Evolutionary conservation across 2,329 filamentous ascomycete species (phyloP).

Genomic region (Fusarium dlaminii): DNA sequence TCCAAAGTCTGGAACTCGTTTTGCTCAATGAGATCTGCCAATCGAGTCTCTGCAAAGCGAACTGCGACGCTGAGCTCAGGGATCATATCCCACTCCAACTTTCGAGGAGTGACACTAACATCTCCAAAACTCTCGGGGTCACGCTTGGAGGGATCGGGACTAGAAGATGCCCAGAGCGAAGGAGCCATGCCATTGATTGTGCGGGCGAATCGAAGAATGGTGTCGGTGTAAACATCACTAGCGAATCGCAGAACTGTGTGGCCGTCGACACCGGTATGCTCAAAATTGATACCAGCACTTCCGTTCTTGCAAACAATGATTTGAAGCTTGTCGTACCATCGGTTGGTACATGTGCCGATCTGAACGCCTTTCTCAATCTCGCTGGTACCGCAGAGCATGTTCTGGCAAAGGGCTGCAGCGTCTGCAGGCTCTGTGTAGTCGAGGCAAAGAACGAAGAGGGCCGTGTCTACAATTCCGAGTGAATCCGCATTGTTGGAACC

Average conservation of each 20-base stretch:
- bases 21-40: conserved; percentile 94
- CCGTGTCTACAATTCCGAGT: conserved; percentile 93
- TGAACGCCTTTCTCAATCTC: conserved; percentile 93
- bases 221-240: conserved; percentile 96
- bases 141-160: conserved; percentile 91
- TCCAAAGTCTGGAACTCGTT: conserved; percentile 96
- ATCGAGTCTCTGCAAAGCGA: conserved; percentile 91
- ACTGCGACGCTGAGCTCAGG: conserved; percentile 91
- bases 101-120: conserved; percentile 92
- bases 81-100: conserved; percentile 97
- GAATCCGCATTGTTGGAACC: conserved; percentile 96
- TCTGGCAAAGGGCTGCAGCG: conserved; percentile 88
- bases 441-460: conserved; percentile 89
- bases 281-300: conserved; percentile 98
- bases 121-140: conserved; percentile 92
- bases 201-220: conserved; percentile 92
- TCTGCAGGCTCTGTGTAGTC: conserved; percentile 89
- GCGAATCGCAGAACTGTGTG: conserved; percentile 97
- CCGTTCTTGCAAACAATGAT: conserved; percentile 99
- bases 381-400: conserved; percentile 97
- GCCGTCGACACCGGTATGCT: conserved; percentile 97
- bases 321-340: conserved; percentile 99
- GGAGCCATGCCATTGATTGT: conserved; percentile 96
- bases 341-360: conserved; percentile 95
- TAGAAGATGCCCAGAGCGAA: conserved; percentile 88